phyloP scores from a whole-genome alignment of 768 basidiomycete genomes.

The Naganishia friedmannii region DNA sequence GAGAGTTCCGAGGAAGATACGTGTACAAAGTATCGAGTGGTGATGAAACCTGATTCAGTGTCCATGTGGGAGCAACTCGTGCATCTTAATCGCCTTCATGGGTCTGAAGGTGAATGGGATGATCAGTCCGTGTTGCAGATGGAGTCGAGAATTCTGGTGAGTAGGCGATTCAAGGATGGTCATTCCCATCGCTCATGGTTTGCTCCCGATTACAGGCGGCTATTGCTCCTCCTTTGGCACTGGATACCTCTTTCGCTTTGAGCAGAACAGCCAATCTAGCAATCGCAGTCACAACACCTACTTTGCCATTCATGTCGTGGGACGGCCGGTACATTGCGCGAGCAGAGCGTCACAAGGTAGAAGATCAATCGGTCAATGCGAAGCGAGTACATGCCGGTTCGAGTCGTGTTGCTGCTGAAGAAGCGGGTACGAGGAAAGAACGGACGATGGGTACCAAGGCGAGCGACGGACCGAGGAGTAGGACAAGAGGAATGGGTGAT shows the following conservation, averaged over 20 bases:
- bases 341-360: constrained; percentile 18
- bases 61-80: constrained; percentile 46
- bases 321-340: constrained; percentile 38
- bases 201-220: constrained; percentile 45
- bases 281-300: constrained; percentile 44
- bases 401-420: background rate
- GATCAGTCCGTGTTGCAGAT: constrained; percentile 52
- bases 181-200: background rate
- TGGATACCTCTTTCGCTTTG: constrained; percentile 49
- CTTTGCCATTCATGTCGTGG: constrained; percentile 40
- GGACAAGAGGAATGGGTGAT: constrained; percentile 6
- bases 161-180: constrained; percentile 24
- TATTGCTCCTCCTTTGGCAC: constrained; percentile 51
- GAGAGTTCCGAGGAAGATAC: constrained; percentile 22
- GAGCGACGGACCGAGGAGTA: background rate
- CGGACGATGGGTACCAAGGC: background rate
- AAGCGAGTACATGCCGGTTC: background rate
- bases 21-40: constrained; percentile 37
- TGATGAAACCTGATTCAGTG: constrained; percentile 46
- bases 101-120: constrained; percentile 45
- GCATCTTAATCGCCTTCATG: constrained; percentile 35
- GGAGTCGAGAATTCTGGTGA: constrained; percentile 53
- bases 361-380: constrained; percentile 14
- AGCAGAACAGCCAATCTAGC: constrained; percentile 50
- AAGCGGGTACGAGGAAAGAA: background rate